Evolutionary conservation across 805 yeast genomes (phyloP), one percentile per base, ranked within the genome.

Genomic region (Scheffersomyces coipomensis): DNA sequence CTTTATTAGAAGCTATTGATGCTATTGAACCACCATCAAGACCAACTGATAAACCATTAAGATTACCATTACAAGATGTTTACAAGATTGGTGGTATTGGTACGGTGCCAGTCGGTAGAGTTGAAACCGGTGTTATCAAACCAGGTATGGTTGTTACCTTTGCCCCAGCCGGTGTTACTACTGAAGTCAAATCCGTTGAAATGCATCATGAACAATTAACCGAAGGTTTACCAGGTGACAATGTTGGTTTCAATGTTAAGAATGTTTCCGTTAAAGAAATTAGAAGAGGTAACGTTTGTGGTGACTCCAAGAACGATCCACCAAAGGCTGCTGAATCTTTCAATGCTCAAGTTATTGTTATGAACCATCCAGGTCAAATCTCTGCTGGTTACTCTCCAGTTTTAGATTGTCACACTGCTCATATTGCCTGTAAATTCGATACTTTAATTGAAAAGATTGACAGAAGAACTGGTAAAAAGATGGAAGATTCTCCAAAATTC

Each of bases 21-120:
- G 76, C 88, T 60, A 75, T 84, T 60, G 89, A 83, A 67, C 86
- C 85, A 64, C 88, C 89, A 52, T 46, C 71, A 59, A 83, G 91
- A 72, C 91, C 91, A 66, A 75, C 84, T 63, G 86, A 82, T 72
- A 84, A 83, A 81, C 87, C 91, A 62, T 85, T 86, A 70, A 84
- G 91, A 71, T 82, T 86, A 69, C 91, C 91, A 64, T 81, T 86
- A 67, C 88, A 83, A 75, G 95, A 86, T 78, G 88, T 86, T 62
- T 85, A 85, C 89, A 85, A 85, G 88, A 85, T 85, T 66, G 91
- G 91, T 78, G 90, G 87, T 78, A 82, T 84, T 62, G 90, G 89
- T 60, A 83, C 91, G 62, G 95, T 86, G 77, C 91, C 93, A 73
- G 88, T 84, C 76, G 95, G 95, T 62, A 84, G 93, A 78, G 89